These are phyloP conservation scores for Melanopsichium pennsylvanicum DNA, from an alignment of 1,284 basidiomycete species.

Conservation along the genomic window DNA sequence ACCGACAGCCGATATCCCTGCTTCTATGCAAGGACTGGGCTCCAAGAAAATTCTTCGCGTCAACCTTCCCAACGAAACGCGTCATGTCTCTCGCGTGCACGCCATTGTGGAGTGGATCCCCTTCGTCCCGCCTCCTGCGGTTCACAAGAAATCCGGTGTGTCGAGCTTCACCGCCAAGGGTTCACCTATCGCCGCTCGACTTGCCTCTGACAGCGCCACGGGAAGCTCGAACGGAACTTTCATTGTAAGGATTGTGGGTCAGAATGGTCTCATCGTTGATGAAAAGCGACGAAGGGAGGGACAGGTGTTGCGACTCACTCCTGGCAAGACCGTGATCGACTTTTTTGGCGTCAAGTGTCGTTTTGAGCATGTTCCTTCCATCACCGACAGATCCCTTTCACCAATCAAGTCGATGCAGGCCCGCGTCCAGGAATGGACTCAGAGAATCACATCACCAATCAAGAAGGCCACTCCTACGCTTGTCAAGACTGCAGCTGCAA, in stretches of 20 bases:
- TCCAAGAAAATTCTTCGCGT: slow-evolving; percentile 45
- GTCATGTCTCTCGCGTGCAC: slow-evolving; percentile 60
- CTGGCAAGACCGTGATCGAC: slow-evolving; percentile 50
- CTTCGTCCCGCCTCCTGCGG: slow-evolving; percentile 26
- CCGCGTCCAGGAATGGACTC: slow-evolving; percentile 15
- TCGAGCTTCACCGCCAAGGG: slow-evolving; percentile 28
- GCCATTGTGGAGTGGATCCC: slow-evolving; percentile 64
- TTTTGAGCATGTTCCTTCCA: slow-evolving; percentile 36
- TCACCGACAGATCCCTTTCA: slow-evolving; percentile 11
- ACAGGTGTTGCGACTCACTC: slow-evolving; percentile 51
- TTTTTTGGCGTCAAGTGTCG: slow-evolving; percentile 56
- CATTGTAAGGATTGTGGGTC: slow-evolving; percentile 59
- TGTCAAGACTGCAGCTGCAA: not conserved
- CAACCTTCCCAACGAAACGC: slow-evolving; percentile 53
- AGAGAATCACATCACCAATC: slow-evolving; percentile 35
- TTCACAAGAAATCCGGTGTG: slow-evolving; percentile 13
- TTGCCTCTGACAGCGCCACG: slow-evolving; percentile 2
- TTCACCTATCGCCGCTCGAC: slow-evolving; percentile 17
- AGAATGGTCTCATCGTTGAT: slow-evolving; percentile 63
- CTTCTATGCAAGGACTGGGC: slow-evolving; percentile 42
- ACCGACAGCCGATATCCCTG: slow-evolving; percentile 17
- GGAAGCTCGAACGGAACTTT: slow-evolving; percentile 46
- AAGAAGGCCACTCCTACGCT: slow-evolving; percentile 14
- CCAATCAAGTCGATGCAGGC: slow-evolving; percentile 25
- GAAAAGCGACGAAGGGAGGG: slow-evolving; percentile 59